These are phyloP conservation scores for Hygrocybe coccinea DNA, from an alignment of 768 basidiomycete species.

Conservation along the genomic window DNA sequence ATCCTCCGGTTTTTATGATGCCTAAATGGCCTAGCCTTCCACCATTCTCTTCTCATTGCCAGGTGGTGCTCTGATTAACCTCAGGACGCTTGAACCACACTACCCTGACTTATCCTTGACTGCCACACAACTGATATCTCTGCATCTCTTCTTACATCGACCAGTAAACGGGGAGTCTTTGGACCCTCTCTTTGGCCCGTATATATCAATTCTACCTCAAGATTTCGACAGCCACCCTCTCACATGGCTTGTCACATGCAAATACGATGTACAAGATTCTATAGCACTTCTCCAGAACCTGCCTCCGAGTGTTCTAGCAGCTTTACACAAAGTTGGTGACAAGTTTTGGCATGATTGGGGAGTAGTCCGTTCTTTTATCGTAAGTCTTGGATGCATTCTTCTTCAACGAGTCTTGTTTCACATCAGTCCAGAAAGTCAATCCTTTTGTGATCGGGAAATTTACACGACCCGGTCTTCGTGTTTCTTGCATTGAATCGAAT, in stretches of 20 bases:
- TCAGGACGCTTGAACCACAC: conserved; percentile 54
- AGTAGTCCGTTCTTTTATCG: conserved; percentile 47
- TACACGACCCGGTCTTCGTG: background rate
- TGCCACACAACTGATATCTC: conserved; percentile 70
- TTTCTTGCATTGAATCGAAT: background rate
- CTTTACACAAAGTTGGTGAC: conserved; percentile 39
- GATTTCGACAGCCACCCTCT: conserved; percentile 78
- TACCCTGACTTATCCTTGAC: conserved; percentile 51
- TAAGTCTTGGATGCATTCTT: conserved; percentile 30
- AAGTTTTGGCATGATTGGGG: conserved; percentile 61
- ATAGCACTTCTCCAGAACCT: conserved; percentile 38
- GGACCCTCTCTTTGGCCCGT: conserved; percentile 65
- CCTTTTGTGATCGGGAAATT: conserved; percentile 12
- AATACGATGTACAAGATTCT: conserved; percentile 16
- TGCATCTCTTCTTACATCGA: conserved; percentile 72
- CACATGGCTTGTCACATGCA: conserved; percentile 54
- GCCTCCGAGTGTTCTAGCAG: conserved; percentile 42
- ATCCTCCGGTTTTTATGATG: background rate
- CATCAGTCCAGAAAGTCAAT: conserved; percentile 16
- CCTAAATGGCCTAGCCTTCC: conserved; percentile 31
- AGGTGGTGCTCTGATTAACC: conserved; percentile 64
- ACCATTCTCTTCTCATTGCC: conserved; percentile 68
- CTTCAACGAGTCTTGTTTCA: conserved; percentile 10
- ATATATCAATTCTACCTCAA: conserved; percentile 71
- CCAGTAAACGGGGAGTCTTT: conserved; percentile 42